Evolutionary conservation across 495 filamentous ascomycete species (phyloP).

Genomic region (Durotheca rogersii): DNA sequence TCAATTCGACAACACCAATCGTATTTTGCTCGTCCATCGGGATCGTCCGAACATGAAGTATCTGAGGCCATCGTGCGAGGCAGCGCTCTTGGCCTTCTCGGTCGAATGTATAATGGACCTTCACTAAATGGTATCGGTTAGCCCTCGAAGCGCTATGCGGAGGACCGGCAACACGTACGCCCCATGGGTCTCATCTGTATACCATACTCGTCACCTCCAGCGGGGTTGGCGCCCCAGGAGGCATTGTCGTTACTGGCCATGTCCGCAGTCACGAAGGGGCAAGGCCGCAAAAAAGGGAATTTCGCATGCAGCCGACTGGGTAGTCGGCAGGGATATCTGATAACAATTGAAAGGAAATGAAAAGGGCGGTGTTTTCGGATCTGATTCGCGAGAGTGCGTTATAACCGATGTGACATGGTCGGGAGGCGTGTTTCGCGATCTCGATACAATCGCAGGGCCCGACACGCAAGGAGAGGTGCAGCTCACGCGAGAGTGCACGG

Average conservation of each 20-base stretch:
- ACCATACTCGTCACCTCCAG: conserved; percentile 52
- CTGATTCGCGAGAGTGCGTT: not conserved
- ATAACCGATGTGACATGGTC: conserved; percentile 17
- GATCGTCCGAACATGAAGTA: conserved; percentile 76
- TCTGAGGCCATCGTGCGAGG: conserved; percentile 82
- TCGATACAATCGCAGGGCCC: not conserved
- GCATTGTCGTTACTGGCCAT: conserved; percentile 27
- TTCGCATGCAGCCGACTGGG: conserved; percentile 7
- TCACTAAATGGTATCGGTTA: conserved; percentile 60
- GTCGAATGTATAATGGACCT: conserved; percentile 97
- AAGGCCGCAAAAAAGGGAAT: not conserved
- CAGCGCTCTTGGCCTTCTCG: conserved; percentile 86
- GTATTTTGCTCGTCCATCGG: conserved; percentile 67
- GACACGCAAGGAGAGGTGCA: conserved; percentile 1
- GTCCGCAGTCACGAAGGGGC: conserved; percentile 1
- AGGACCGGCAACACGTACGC: conserved; percentile 37
- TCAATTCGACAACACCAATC: conserved; percentile 88
- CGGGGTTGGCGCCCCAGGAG: conserved; percentile 48
- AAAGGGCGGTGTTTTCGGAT: not conserved
- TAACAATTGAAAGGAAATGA: not conserved
- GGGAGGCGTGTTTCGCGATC: conserved; percentile 12
- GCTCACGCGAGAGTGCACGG: not conserved
- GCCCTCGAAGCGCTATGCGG: conserved; percentile 7
- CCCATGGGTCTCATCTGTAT: conserved; percentile 54
- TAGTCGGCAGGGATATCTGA: not conserved